phyloP scores from a whole-genome alignment of 139 green algal species.

The Chlorella sp. region DNA sequence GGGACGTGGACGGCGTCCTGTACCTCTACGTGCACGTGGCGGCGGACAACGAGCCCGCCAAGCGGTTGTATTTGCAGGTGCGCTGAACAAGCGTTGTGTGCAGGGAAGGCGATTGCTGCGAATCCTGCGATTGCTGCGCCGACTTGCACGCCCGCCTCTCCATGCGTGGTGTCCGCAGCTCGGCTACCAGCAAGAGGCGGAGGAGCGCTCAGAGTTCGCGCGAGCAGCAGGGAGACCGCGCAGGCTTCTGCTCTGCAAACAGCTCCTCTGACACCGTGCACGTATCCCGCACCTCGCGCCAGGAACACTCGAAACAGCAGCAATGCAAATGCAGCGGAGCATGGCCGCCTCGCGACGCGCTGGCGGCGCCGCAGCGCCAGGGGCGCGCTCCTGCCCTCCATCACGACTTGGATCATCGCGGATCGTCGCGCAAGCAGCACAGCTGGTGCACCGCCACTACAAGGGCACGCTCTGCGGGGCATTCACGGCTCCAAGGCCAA shows the following conservation, averaged over 20 bases:
- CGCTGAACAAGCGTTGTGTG: not conserved
- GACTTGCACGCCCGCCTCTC: not conserved
- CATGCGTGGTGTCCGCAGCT: not conserved
- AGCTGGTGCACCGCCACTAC: no score
- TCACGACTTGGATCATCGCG: no score
- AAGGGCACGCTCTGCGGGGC: no score
- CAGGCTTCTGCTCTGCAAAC: not conserved
- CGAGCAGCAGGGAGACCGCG: not conserved
- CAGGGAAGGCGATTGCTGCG: not conserved
- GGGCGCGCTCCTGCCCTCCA: no score
- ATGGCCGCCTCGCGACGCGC: no score
- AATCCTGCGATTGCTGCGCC: not conserved
- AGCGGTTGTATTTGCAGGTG: slow-evolving; percentile 45
- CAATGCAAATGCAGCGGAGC: no score
- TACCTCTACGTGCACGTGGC: slow-evolving; percentile 71
- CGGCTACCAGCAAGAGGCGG: not conserved
- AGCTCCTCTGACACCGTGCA: no score
- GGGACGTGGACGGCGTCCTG: slow-evolving; percentile 19
- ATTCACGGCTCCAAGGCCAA: no score
- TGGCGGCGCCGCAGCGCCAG: no score
- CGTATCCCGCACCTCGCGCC: no score
- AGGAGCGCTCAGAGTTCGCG: not conserved
- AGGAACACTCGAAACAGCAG: no score
- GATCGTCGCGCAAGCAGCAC: no score
- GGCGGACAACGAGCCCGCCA: slow-evolving; percentile 47